phyloP scores from a whole-genome alignment of 805 yeast species.

The Spathaspora arborariae region DNA sequence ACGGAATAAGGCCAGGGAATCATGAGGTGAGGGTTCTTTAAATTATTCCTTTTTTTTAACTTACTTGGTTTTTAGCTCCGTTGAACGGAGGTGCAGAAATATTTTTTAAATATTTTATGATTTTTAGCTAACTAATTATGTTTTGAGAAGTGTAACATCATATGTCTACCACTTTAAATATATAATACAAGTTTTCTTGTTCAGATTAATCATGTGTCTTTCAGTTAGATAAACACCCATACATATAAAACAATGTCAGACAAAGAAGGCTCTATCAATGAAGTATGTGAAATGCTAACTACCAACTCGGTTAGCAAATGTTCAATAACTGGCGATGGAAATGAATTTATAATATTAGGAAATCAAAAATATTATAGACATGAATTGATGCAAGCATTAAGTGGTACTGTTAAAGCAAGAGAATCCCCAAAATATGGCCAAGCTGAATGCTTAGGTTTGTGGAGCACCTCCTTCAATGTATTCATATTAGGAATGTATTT shows the following conservation, averaged over 20 bases:
- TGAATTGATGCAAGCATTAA: slow-evolving; percentile 61
- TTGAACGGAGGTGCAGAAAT: too few relatives aligned
- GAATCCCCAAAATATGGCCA: slow-evolving; percentile 33
- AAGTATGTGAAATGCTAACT: background rate
- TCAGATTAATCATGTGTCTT: too few relatives aligned
- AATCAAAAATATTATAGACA: slow-evolving; percentile 42
- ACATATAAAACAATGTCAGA: background rate
- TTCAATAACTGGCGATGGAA: slow-evolving; percentile 32
- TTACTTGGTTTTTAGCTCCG: too few relatives aligned
- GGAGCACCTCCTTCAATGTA: slow-evolving; percentile 44
- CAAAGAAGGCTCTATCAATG: background rate
- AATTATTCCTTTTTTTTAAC: too few relatives aligned
- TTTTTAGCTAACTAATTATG: background rate
- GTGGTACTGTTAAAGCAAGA: slow-evolving; percentile 37
- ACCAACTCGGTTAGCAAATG: slow-evolving; percentile 13
- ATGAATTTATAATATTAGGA: slow-evolving; percentile 40
- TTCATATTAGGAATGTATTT: slow-evolving; percentile 45
- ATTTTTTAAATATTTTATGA: background rate
- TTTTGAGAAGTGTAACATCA: background rate
- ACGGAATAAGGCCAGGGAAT: too few relatives aligned
- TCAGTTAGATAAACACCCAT: background rate
- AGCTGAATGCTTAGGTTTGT: slow-evolving; percentile 54
- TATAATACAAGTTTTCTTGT: background rate
- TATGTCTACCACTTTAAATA: background rate
- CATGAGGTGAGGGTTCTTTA: too few relatives aligned